phyloP scores from a whole-genome alignment of 306 rosid species.

The Spatholobus suberectus region DNA sequence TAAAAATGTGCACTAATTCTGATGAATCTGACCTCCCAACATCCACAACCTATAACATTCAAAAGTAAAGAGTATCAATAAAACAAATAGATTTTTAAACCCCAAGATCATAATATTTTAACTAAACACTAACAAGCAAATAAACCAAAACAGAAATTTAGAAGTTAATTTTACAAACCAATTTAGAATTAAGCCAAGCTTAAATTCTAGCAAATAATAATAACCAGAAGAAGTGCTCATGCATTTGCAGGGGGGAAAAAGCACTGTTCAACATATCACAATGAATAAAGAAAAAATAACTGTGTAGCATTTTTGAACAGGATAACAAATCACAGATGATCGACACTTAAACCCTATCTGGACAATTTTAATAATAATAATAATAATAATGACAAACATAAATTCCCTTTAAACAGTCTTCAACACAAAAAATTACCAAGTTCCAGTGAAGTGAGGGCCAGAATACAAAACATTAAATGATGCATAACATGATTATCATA shows the following conservation, averaged over 20 bases:
- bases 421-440: neutral
- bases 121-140: neutral
- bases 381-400: neutral
- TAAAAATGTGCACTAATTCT: conserved; percentile 69
- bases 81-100: neutral
- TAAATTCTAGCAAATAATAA: neutral
- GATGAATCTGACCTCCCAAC: conserved; percentile 51
- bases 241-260: neutral
- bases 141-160: neutral
- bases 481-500: neutral
- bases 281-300: neutral
- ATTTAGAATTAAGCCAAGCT: neutral
- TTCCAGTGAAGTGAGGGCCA: neutral
- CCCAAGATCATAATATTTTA: conserved; percentile 6
- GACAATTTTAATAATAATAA: neutral
- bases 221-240: neutral
- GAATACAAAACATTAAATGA: conserved; percentile 6
- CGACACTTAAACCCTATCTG: neutral
- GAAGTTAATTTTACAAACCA: neutral
- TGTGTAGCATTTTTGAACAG: neutral
- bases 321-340: neutral
- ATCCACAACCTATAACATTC: conserved; percentile 72
- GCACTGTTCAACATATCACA: neutral
- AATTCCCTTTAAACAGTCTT: neutral
- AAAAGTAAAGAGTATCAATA: conserved; percentile 30